phyloP scores from a whole-genome alignment of 2,329 filamentous ascomycete genomes.

The Cladophialophora chaetospira region DNA sequence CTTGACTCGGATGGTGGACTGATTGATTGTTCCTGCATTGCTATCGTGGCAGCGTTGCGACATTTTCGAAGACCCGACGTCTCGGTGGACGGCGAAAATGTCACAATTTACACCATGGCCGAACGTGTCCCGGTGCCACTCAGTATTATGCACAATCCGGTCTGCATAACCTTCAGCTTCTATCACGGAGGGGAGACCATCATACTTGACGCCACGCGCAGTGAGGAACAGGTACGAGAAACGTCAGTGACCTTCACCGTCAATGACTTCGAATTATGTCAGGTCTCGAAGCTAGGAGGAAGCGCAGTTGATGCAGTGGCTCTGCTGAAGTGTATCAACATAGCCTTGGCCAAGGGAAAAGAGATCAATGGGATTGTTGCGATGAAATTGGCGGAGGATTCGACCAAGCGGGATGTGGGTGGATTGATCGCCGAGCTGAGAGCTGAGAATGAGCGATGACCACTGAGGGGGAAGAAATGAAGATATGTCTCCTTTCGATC shows the following conservation, averaged over 20 bases:
- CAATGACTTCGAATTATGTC: conserved; percentile 89
- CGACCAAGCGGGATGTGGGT: conserved; percentile 74
- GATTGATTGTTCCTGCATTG: conserved; percentile 81
- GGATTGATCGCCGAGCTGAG: conserved; percentile 79
- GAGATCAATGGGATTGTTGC: conserved; percentile 75
- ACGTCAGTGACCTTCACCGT: conserved; percentile 77
- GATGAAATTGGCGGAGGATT: conserved; percentile 72
- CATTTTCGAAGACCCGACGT: conserved; percentile 93
- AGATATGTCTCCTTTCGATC: no score
- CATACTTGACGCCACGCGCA: conserved; percentile 49
- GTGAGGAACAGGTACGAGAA: conserved; percentile 58
- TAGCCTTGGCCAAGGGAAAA: conserved; percentile 77
- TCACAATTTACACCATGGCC: conserved; percentile 79
- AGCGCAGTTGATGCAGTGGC: conserved; percentile 75
- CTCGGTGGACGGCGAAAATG: conserved; percentile 76
- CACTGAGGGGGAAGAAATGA: not conserved
- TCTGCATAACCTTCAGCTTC: conserved; percentile 87
- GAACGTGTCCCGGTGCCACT: conserved; percentile 90
- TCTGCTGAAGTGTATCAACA: conserved; percentile 73
- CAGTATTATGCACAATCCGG: conserved; percentile 86
- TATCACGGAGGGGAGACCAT: conserved; percentile 57
- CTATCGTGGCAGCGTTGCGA: conserved; percentile 81
- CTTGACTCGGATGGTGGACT: conserved; percentile 89
- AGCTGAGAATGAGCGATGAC: conserved; percentile 78
- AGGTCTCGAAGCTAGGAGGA: conserved; percentile 88